Percentiles rank a stretch among this genome's conserved stretches.
Conservation (phyloP, 768 basidiomycete genomes). For the Coprinopsis cinerea region DNA sequence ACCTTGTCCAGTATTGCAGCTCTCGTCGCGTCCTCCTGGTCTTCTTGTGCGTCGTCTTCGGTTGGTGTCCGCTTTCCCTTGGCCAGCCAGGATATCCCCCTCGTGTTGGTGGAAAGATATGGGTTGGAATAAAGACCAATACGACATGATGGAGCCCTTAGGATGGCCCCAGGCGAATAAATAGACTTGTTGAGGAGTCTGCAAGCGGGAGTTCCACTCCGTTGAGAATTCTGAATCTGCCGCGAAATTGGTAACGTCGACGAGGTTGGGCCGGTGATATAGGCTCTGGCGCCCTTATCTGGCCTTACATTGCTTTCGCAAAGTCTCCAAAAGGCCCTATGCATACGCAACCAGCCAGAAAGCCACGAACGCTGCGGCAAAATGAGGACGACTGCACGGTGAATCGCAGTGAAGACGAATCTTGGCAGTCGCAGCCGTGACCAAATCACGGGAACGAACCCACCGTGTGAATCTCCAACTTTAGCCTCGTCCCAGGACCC, state of each 20-base stretch:
- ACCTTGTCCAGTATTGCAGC: constrained; percentile 76
- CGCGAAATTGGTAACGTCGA: constrained; percentile 1
- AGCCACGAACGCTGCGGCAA: constrained; percentile 8
- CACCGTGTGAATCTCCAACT: neutral
- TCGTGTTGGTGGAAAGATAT: constrained; percentile 9
- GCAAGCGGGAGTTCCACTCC: neutral
- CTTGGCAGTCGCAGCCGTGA: constrained; percentile 10
- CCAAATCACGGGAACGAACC: constrained; percentile 4
- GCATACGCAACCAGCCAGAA: constrained; percentile 34
- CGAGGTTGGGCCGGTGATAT: constrained; percentile 4
- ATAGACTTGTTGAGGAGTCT: neutral
- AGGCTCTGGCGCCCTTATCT: constrained; percentile 12
- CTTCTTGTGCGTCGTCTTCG: constrained; percentile 29
- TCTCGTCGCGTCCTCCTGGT: constrained; percentile 65
- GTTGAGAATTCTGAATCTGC: neutral
- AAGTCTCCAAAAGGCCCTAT: constrained; percentile 29
- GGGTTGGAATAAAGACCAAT: neutral
- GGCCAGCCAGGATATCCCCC: constrained; percentile 30
- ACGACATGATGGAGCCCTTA: neutral
- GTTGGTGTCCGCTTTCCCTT: constrained; percentile 22
- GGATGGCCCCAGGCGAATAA: constrained; percentile 1
- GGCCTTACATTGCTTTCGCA: constrained; percentile 35
- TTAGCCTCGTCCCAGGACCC: neutral
- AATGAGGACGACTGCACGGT: constrained; percentile 13
- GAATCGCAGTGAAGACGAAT: constrained; percentile 9